A percentile compares a stretch with the other conserved stretches of the same genome.
These are phyloP conservation scores for Haberlea rhodopensis DNA, from an alignment of 257 asterid species.

Conservation along the genomic window DNA sequence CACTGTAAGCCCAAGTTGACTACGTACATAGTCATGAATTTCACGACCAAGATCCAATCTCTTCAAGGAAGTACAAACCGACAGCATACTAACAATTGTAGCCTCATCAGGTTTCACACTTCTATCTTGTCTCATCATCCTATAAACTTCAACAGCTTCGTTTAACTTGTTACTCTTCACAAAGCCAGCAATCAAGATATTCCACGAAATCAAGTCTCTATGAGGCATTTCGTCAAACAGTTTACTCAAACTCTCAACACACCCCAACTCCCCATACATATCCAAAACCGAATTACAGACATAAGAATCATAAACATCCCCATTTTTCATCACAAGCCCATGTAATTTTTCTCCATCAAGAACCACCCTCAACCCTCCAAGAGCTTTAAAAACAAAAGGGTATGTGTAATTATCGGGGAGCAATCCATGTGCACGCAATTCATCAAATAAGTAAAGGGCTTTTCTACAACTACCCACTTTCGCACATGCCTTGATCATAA, in stretches of 20 bases:
- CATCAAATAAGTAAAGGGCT: too few species aligned
- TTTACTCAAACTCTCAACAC: conserved; percentile 23
- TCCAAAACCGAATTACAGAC: conserved; percentile 46
- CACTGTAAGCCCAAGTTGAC: conserved; percentile 31
- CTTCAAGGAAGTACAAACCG: conserved; percentile 44
- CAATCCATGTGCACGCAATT: conserved; percentile 30
- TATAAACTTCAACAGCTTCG: conserved; percentile 37
- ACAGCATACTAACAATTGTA: conserved; percentile 42
- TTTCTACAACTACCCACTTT: too few species aligned
- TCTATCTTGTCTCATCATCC: conserved; percentile 29
- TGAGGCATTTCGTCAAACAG: too few species aligned
- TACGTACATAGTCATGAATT: conserved; percentile 34
- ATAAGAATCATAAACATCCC: conserved; percentile 35
- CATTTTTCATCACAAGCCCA: conserved; percentile 42
- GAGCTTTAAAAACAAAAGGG: conserved; percentile 44
- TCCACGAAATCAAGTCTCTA: too few species aligned
- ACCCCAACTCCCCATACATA: conserved; percentile 34
- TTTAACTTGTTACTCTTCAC: conserved; percentile 29
- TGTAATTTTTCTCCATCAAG: conserved; percentile 40
- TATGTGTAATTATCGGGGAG: conserved; percentile 45
- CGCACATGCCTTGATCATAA: conserved; percentile 41
- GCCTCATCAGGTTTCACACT: conserved; percentile 39
- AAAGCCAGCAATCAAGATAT: conserved; percentile 39
- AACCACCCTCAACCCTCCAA: conserved; percentile 32
- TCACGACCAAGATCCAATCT: conserved; percentile 41